A percentile compares a stretch with the other conserved stretches of the same genome.
These are phyloP conservation scores for Mycena galericulata DNA, from an alignment of 768 basidiomycete genomes.

Conservation along the genomic window DNA sequence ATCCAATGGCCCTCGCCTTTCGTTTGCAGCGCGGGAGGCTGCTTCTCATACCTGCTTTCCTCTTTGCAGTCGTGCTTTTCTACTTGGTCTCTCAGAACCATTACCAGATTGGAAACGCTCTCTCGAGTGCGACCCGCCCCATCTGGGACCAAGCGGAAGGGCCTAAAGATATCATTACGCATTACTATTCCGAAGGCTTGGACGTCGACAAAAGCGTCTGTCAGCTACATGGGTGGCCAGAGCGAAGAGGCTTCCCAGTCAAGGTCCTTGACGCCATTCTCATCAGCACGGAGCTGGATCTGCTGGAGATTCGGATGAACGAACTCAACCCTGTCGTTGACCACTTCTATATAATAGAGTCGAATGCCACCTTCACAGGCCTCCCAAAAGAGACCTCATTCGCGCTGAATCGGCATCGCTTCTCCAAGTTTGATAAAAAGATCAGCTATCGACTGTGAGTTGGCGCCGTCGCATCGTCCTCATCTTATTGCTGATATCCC, in stretches of 20 bases:
- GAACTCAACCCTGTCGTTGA: conserved; percentile 70
- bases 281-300: conserved; percentile 73
- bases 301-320: conserved; percentile 72
- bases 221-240: conserved; percentile 66
- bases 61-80: conserved; percentile 46
- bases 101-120: conserved; percentile 62
- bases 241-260: conserved; percentile 49
- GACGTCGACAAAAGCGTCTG: conserved; percentile 57
- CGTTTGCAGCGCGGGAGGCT: conserved; percentile 34
- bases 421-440: conserved; percentile 63
- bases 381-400: conserved; percentile 66
- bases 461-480: not conserved
- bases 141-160: conserved; percentile 69
- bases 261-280: conserved; percentile 69
- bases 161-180: conserved; percentile 59
- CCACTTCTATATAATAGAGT: conserved; percentile 71
- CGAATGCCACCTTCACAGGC: conserved; percentile 72
- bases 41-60: conserved; percentile 47
- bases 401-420: conserved; percentile 56
- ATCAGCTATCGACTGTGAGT: conserved; percentile 65
- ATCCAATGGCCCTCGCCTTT: not conserved
- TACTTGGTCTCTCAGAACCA: conserved; percentile 55
- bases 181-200: conserved; percentile 69
- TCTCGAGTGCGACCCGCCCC: conserved; percentile 69
- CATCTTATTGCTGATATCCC: not conserved